Evolutionary conservation across 306 rosid species (phyloP).

Genomic region (Castanopsis chinensis): DNA sequence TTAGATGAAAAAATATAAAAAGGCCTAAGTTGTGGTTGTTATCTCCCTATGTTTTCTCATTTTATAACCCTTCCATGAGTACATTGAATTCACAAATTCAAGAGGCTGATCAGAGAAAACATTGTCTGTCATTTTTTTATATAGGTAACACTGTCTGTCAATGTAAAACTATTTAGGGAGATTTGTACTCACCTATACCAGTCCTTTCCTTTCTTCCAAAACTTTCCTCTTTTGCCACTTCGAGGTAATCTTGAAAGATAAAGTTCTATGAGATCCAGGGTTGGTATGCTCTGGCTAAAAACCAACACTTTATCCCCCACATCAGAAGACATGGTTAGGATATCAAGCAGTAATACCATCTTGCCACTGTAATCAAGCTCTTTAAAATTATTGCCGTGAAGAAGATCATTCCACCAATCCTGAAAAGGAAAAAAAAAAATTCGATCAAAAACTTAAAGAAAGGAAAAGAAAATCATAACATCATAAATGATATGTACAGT

Average conservation of each 20-base stretch:
- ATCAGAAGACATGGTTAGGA: conserved; percentile 76
- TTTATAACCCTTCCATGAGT: background rate
- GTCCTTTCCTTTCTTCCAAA: conserved; percentile 93
- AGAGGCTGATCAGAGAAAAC: conserved; percentile 9
- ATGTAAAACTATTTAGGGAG: conserved; percentile 17
- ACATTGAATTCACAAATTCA: conserved; percentile 6
- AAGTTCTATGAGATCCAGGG: conserved; percentile 85
- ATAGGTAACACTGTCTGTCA: background rate
- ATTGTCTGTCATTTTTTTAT: background rate
- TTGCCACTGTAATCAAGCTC: conserved; percentile 89
- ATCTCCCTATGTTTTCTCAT: background rate
- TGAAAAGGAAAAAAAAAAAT: conserved; percentile 32
- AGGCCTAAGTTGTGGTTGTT: background rate
- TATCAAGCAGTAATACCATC: conserved; percentile 87
- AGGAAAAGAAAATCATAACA: conserved; percentile 9
- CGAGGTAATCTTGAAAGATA: conserved; percentile 75
- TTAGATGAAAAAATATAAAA: no score
- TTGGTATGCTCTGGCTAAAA: conserved; percentile 98
- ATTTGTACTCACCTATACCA: conserved; percentile 85
- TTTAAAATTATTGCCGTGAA: conserved; percentile 67
- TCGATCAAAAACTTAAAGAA: conserved; percentile 18
- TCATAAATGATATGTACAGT: background rate
- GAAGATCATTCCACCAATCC: conserved; percentile 97
- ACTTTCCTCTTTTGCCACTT: conserved; percentile 59
- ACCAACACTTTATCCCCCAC: conserved; percentile 93